Evolutionary conservation across 1,284 basidiomycete species (phyloP).

Genomic region (Naganishia sp.): DNA sequence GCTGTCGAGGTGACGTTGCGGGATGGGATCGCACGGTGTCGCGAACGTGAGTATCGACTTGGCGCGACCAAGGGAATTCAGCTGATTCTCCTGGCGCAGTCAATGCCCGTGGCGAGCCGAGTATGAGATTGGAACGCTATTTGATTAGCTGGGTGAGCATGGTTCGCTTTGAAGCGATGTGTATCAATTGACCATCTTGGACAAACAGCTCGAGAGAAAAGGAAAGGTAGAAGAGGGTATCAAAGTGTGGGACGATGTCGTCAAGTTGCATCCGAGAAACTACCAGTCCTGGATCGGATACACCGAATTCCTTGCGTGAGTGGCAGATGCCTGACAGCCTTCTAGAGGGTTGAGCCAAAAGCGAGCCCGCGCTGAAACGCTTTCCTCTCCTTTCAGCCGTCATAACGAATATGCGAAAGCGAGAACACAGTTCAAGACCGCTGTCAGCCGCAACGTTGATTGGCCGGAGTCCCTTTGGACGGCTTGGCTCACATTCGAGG

Average conservation of each 20-base stretch:
- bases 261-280: constrained; percentile 32
- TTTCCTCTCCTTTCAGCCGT: constrained; percentile 55
- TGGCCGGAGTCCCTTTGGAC: constrained; percentile 92
- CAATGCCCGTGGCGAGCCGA: constrained; percentile 56
- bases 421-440: constrained; percentile 65
- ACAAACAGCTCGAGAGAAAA: constrained; percentile 42
- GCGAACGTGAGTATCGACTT: constrained; percentile 9
- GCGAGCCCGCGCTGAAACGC: not conserved
- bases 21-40: constrained; percentile 22
- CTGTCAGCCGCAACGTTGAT: constrained; percentile 65
- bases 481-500: constrained; percentile 82
- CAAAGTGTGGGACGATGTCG: constrained; percentile 40
- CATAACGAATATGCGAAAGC: constrained; percentile 63
- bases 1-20: constrained; percentile 28
- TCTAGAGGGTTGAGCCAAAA: not conserved
- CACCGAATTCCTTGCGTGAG: constrained; percentile 52
- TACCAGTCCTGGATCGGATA: constrained; percentile 42
- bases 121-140: constrained; percentile 77
- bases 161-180: not conserved
- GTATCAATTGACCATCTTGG: not conserved
- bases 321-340: not conserved
- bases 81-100: constrained; percentile 1
- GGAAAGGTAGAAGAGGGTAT: constrained; percentile 40
- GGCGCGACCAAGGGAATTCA: not conserved
- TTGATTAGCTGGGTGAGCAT: constrained; percentile 68